Conservation (phyloP, 75 land plant species). For the Sequoiadendron giganteum region DNA sequence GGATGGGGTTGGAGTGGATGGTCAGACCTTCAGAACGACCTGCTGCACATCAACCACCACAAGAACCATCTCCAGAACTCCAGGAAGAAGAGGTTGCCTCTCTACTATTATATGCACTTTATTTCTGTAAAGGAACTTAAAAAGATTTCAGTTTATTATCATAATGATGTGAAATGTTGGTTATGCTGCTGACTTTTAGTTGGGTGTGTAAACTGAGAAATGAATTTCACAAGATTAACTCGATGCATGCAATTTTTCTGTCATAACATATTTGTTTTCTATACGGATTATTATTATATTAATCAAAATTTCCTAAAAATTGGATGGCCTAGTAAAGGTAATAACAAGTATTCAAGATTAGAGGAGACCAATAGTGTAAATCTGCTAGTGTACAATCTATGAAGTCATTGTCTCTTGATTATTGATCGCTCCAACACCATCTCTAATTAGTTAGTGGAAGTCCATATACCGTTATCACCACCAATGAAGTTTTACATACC, state of each 20-base stretch:
- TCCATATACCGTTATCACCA: not conserved
- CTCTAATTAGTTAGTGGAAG: too few species aligned
- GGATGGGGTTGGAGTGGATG: conserved; percentile 96
- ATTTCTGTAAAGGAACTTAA: not conserved
- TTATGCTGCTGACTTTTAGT: not conserved
- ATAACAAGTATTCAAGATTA: not conserved
- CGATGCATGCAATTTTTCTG: not conserved
- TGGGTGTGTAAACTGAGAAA: not conserved
- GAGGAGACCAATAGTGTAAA: not conserved
- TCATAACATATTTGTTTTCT: not conserved
- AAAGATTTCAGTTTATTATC: not conserved
- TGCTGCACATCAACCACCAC: conserved; percentile 1
- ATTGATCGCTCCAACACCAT: too few species aligned
- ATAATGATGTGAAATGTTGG: not conserved
- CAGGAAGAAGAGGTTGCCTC: conserved; percentile 24
- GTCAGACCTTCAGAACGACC: conserved; percentile 40
- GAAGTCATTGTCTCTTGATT: not conserved
- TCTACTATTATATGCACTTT: not conserved
- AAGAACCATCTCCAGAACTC: conserved; percentile 16
- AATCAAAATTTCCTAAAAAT: not conserved
- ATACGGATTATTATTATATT: not conserved
- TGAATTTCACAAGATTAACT: not conserved
- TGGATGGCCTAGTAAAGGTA: not conserved
- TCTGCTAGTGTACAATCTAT: not conserved
- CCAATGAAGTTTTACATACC: not conserved